Base-by-base conservation (phyloP, 306 rosid species). In the Mucuna pruriens region DNA sequence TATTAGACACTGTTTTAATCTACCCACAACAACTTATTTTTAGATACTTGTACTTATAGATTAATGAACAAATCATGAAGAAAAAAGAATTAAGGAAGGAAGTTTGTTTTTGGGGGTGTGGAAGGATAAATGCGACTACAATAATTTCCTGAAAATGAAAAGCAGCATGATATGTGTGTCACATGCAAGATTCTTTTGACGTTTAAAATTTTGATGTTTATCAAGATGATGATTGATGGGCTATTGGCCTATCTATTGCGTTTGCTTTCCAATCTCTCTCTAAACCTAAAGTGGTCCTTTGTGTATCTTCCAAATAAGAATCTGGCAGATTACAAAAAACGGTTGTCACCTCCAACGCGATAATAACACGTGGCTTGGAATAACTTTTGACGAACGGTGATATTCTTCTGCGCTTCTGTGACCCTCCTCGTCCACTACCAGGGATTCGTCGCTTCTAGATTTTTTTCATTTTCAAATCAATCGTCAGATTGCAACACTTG, bases 361-460 rank as follows among this genome's bases (percentile, higher is more conserved):
- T 2, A 12, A 10, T 1, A 26, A 84, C 90, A 89, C 86, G 85
- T 73, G 71, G 61, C 34, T 2, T 0, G 0, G 64, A 71, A 46
- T 54, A 62, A 12, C 75, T 65, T 39, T 70, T 69, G 61, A 82
- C 75, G 36, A 55, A 67, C 76, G 76, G 73, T 46, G 70, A 26
- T 84, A 86, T 83, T 81, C 85, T 80, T 66, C 62, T 57, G 36
- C 38, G 23, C 69, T 71, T 68, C 44, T 40, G 46, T 6, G 79
- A 60, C 62, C 17, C 22, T 64, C 25, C 70, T 84, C 69, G 80
- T 78, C 79, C 76, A 55, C 44, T 63, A 38, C 77, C 46, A 39
- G 55, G 33, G 77, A 79, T 87, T 87, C 85, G 66, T 44, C 46
- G 73, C 61, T 78, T 80, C 72, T 70, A 42, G 83, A 88, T 77